phyloP scores from a whole-genome alignment of 2,329 filamentous ascomycete species.

The Coniochaeta sp. region DNA sequence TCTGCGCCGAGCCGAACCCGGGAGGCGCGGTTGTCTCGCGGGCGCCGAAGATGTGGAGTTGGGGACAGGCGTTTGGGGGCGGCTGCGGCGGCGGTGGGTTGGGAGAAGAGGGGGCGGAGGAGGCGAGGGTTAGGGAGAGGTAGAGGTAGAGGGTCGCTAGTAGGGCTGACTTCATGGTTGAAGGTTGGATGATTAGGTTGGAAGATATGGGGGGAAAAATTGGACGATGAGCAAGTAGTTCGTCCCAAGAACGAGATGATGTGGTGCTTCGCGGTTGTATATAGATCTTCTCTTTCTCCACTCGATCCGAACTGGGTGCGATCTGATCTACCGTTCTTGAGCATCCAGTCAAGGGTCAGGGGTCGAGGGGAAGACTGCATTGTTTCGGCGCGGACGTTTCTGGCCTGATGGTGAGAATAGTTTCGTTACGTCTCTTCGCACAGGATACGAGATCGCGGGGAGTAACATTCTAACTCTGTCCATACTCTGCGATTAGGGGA shows the following conservation, averaged over 20 bases:
- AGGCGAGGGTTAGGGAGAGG: not conserved
- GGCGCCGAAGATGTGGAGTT: constrained; percentile 40
- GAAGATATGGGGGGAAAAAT: too few relatives aligned
- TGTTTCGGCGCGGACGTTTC: not conserved
- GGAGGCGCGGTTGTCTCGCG: constrained; percentile 39
- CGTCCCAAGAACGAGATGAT: too few relatives aligned
- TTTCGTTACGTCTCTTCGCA: not conserved
- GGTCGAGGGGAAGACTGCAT: not conserved
- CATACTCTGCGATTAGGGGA: too few relatives aligned
- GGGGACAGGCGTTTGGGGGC: constrained; percentile 27
- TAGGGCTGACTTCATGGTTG: not conserved
- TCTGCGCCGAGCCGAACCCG: constrained; percentile 35
- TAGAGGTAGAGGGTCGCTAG: not conserved
- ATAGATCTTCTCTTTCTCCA: not conserved
- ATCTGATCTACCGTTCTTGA: not conserved
- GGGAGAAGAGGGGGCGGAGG: not conserved
- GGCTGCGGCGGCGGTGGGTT: not conserved
- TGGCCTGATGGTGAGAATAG: not conserved
- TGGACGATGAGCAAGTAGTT: too few relatives aligned
- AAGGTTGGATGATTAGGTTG: too few relatives aligned
- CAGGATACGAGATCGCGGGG: not conserved
- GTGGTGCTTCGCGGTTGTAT: not conserved
- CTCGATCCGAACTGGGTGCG: not conserved
- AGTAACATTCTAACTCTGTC: too few relatives aligned
- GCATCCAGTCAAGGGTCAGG: not conserved